A percentile compares a stretch with the other conserved stretches of the same genome.
phyloP scores from a whole-genome alignment of 1,139 yeast genomes.

The Debaryomyces robertsiae region DNA sequence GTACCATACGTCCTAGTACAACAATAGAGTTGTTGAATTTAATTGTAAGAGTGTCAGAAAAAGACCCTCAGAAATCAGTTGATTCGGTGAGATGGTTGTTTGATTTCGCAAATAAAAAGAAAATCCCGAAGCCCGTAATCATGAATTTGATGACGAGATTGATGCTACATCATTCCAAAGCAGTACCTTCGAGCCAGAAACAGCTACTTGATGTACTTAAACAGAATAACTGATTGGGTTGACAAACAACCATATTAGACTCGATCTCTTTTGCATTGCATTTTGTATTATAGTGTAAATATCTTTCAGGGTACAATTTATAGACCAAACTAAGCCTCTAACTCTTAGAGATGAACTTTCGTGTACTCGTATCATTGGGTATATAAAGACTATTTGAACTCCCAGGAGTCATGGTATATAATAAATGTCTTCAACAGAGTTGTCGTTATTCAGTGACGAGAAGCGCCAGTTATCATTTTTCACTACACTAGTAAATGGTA shows the following conservation, averaged over 20 bases:
- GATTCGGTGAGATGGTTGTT: constrained; percentile 17
- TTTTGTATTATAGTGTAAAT: constrained; percentile 5
- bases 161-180: not conserved
- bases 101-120: constrained; percentile 16
- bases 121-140: constrained; percentile 13
- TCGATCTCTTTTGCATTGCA: not conserved
- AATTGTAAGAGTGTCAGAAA: constrained; percentile 14
- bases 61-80: constrained; percentile 13
- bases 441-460: constrained; percentile 10
- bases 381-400: too few species aligned
- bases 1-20: constrained; percentile 19
- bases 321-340: too few species aligned
- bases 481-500: constrained; percentile 11
- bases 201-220: not conserved
- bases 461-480: constrained; percentile 13
- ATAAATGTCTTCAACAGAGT: constrained; percentile 16
- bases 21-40: constrained; percentile 19
- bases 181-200: not conserved
- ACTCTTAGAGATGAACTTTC: too few species aligned
- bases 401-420: constrained; percentile 1
- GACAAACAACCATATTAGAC: not conserved
- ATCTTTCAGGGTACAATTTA: not conserved
- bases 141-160: constrained; percentile 12
- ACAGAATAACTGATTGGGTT: not conserved
- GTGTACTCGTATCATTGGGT: too few species aligned